Base-by-base conservation (phyloP, 441 rosid species). In the Pelargonium cotyledonis region DNA sequence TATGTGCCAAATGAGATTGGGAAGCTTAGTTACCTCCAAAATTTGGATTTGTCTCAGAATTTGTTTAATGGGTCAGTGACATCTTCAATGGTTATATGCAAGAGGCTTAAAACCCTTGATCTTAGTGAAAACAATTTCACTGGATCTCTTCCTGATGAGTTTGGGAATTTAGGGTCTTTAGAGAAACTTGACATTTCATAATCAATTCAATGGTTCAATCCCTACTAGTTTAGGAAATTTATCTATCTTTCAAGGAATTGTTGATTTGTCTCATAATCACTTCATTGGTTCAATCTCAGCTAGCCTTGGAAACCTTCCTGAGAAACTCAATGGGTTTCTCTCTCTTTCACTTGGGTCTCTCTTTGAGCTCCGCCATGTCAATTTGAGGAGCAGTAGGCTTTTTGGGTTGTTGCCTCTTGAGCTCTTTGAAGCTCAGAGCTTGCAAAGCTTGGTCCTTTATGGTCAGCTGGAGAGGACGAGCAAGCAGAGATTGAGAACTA, bases 171-270 rank as follows among this genome's bases (percentile, higher is more conserved):
- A 66, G 83, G 74, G 66, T 85, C 86, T 64, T 88, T 91, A 10
- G 95, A 85, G 76, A 90, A 83, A 63, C 91, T 91, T 23, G 86
- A 89, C 80, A 87, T 95, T 67, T 86, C 97, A 14, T 88, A 95
- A 95, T 72, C 76, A 77, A 53, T 81, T 95, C 80, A 78, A 76
- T 66, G 96, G 97, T 55, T 80, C 87, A 0, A 83, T 95, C 57
- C 96, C 96, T 40, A 65, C 76, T 70, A 92, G 85, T 73, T 68
- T 86, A 11, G 97, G 96, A 15, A 89, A 91, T 63, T 79, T 89
- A 81, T 88, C 97, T 72, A 84, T 79, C 60, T 70, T 92, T 65
- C 98, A 95, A 89, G 99, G 98, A 69, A 95, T 96, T 71, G 95
- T 83, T 77, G 99, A 92, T 85, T 85, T 92, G 81, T 90, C 98